Evolutionary conservation across 495 filamentous ascomycete genomes (phyloP), one percentile per base, ranked within the genome.

Genomic region (Antarctomyces pellizariae): DNA sequence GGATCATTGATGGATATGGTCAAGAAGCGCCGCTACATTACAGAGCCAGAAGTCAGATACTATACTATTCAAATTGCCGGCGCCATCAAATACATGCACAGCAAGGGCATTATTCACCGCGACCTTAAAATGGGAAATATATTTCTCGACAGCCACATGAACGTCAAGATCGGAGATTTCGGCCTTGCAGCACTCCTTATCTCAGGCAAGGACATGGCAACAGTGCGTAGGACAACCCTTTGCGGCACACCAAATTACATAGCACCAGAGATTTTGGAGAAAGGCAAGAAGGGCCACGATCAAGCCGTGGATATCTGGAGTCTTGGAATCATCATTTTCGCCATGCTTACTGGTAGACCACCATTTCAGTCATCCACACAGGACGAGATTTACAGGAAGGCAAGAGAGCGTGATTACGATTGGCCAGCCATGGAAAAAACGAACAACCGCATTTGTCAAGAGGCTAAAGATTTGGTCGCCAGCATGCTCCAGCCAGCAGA

Each of bases 1-100:
- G 89, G 90, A 29, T 93, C 82, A n/a, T 61, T 99, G 18, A 91
- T 91, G 72, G 89, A 95, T 43, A 90, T 95, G 75, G 68, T 99
- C 24, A 79, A 80, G 44, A 72, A 74, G 39, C 57, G 89, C 36
- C 79, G 72, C 38, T 78, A 67, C 14, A 52, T 95, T 13, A 90
- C 76, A 9, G 68, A 92, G 40, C 76, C 84, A 0, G 89, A 99
- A 46, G 75, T 90, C 7, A 62, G 89, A 31, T 77, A 79, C 28
- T 84, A 83, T 44, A 71, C 83, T 34, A 68, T 99, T 21, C 89
- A 99, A 50, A 76, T 92, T 17, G 71, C 82, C 30, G 84, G 89
- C 13, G 89, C 83, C 11, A 75, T 99, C 41, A 95, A 95, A 44
- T 99, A 95, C 41, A 71, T 99, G 47, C 89, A 99, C 48, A 66